These are phyloP conservation scores for Dipteronia dyeriana DNA, from an alignment of 345 rosid genomes.

Conservation along the genomic window DNA sequence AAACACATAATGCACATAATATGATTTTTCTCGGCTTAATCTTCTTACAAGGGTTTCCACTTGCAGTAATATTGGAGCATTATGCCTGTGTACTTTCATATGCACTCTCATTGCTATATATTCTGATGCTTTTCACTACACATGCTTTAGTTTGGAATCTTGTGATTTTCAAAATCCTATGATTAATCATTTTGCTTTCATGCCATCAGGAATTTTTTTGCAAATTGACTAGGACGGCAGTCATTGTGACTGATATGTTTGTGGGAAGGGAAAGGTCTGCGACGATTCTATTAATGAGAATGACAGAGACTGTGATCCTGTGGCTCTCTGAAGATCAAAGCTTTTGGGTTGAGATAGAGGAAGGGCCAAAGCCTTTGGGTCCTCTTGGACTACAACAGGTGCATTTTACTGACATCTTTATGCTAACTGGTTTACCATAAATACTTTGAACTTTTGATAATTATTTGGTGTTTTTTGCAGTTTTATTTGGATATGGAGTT, in stretches of 20 bases:
- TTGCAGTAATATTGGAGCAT: not conserved
- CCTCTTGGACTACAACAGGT: constrained; percentile 87
- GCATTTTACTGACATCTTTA: not conserved
- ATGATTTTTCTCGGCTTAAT: too few relatives aligned
- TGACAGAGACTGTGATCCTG: constrained; percentile 83
- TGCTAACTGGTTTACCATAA: not conserved
- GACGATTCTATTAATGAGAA: constrained; percentile 80
- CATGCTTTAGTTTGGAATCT: not conserved
- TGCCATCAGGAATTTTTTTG: constrained; percentile 60
- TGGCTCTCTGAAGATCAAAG: constrained; percentile 92
- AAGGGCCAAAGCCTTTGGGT: constrained; percentile 68
- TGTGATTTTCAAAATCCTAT: not conserved
- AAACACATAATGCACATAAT: too few relatives aligned
- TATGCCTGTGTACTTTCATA: not conserved
- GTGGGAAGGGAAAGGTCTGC: constrained; percentile 92
- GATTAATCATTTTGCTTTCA: not conserved
- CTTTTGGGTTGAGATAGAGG: constrained; percentile 89
- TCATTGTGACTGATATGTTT: constrained; percentile 66
- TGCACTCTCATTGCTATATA: not conserved
- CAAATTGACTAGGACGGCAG: constrained; percentile 64
- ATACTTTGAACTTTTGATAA: not conserved
- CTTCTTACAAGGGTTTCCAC: too few relatives aligned
- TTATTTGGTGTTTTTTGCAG: constrained; percentile 40
- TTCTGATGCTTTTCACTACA: not conserved
- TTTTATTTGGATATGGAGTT: constrained; percentile 94